Evolutionary conservation across 257 asterid genomes (phyloP).

Genomic region (Ajuga chamaepitys): DNA sequence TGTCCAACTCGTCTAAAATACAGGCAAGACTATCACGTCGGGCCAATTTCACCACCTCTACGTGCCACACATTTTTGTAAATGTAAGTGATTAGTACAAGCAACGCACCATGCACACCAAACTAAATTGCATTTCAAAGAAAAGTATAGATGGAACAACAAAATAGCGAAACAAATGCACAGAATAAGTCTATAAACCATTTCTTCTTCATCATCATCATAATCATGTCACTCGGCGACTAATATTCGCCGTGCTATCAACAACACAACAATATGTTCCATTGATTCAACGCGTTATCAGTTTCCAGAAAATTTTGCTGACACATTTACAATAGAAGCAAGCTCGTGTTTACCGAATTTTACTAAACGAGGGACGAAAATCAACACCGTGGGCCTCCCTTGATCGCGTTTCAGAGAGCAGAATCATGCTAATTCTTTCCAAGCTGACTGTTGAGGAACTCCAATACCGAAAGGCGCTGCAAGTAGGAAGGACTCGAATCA

Average conservation of each 20-base stretch:
- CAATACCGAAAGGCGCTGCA: slow-evolving; percentile 78
- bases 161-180: no score
- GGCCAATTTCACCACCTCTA: no score
- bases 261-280: background rate
- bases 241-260: background rate
- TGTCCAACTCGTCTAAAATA: no score
- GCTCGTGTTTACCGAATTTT: slow-evolving; percentile 11
- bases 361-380: slow-evolving; percentile 15
- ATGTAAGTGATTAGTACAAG: no score
- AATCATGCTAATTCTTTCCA: slow-evolving; percentile 24
- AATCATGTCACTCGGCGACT: background rate
- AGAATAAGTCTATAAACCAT: background rate
- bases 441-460: slow-evolving; percentile 67
- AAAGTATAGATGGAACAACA: background rate
- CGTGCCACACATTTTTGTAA: no score
- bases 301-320: slow-evolving; percentile 15
- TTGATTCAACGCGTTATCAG: background rate
- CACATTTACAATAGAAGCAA: slow-evolving; percentile 28
- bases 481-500: slow-evolving; percentile 5
- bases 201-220: background rate
- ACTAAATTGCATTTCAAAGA: background rate
- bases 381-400: background rate
- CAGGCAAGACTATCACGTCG: no score
- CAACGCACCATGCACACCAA: background rate
- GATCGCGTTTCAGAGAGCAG: background rate